Evolutionary conservation across 1,284 basidiomycete genomes (phyloP).

Genomic region (Ceraceosorus bombacis): DNA sequence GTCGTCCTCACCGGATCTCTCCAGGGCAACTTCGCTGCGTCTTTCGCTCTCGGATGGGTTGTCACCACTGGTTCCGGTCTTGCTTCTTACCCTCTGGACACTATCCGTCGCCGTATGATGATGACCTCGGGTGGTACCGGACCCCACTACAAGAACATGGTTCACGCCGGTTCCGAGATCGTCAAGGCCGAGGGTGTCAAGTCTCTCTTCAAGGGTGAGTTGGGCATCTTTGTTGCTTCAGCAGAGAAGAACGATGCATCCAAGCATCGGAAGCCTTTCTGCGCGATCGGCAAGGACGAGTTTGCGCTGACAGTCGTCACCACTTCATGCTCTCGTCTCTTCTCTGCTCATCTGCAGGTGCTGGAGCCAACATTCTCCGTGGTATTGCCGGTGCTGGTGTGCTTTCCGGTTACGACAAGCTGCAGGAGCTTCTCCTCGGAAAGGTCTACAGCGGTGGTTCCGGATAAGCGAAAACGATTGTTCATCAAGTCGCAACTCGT

Average conservation of each 20-base stretch:
- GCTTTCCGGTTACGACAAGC: conserved; percentile 73
- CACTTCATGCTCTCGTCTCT: no score
- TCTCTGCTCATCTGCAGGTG: conserved; percentile 38
- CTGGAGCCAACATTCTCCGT: conserved; percentile 95
- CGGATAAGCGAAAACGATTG: no score
- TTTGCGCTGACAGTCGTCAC: no score
- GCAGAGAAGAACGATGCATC: no score
- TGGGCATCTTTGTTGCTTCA: no score
- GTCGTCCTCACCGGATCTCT: conserved; percentile 46
- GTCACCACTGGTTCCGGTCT: conserved; percentile 49
- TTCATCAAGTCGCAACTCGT: no score
- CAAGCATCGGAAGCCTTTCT: no score
- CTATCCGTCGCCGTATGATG: conserved; percentile 49
- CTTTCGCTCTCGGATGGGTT: conserved; percentile 48
- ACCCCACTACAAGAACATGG: conserved; percentile 50
- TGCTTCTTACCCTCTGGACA: conserved; percentile 49
- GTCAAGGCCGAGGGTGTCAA: conserved; percentile 75
- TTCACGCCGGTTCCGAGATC: conserved; percentile 65
- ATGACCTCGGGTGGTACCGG: conserved; percentile 45
- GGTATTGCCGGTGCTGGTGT: conserved; percentile 98
- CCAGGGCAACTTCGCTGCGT: conserved; percentile 47
- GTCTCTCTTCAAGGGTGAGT: conserved; percentile 55
- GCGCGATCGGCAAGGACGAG: no score
- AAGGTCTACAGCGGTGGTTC: conserved; percentile 40
- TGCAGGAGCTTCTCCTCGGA: conserved; percentile 58